These are phyloP conservation scores for Sordaria brevicollis DNA, from an alignment of 495 filamentous ascomycete genomes.

Conservation along the genomic window DNA sequence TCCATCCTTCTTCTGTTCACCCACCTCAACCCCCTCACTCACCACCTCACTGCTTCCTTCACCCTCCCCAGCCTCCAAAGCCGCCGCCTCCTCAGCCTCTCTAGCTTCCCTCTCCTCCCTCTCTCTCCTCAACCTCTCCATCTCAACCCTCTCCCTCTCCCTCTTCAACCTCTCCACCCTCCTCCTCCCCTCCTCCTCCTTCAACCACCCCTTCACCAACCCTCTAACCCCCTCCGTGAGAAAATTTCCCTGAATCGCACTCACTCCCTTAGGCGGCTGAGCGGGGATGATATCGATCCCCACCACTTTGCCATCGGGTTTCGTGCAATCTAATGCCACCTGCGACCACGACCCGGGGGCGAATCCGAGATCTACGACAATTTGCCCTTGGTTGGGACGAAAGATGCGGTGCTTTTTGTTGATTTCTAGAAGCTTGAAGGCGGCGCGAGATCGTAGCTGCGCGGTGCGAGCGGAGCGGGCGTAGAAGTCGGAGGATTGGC, in stretches of 20 bases:
- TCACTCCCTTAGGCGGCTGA: conserved; percentile 78
- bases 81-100: neutral
- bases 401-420: conserved; percentile 75
- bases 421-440: conserved; percentile 86
- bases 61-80: no score
- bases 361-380: conserved; percentile 87
- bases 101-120: neutral
- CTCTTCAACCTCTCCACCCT: neutral
- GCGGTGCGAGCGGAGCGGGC: conserved; percentile 60
- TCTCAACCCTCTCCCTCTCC: neutral
- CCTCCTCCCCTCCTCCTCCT: conserved; percentile 42
- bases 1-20: conserved; percentile 1
- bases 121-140: conserved; percentile 9
- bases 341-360: conserved; percentile 94
- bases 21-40: conserved; percentile 7
- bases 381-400: conserved; percentile 49
- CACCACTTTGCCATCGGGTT: conserved; percentile 66
- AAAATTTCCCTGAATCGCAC: conserved; percentile 91
- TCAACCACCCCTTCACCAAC: conserved; percentile 64
- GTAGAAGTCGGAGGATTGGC: conserved; percentile 62
- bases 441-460: conserved; percentile 78
- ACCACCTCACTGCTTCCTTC: conserved; percentile 11
- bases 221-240: conserved; percentile 57
- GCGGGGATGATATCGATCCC: conserved; percentile 92
- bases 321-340: conserved; percentile 74